Conservation (phyloP, 306 rosid species). For the Cucurbita argyrosperma region DNA sequence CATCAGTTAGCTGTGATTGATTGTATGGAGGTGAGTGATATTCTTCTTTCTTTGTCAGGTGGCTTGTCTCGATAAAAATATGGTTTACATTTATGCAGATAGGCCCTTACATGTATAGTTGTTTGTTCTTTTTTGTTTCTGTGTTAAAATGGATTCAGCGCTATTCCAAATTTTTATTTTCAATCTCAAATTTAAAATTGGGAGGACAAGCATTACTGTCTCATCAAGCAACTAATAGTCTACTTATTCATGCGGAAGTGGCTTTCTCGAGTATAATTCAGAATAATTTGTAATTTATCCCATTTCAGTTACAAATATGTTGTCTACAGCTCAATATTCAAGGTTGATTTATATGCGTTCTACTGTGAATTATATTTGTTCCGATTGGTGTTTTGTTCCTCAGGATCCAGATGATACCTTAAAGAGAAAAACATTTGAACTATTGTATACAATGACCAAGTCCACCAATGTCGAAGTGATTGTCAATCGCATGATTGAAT, state of each 20-base stretch:
- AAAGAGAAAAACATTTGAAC: constrained; percentile 86
- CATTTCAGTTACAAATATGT: neutral
- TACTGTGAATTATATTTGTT: neutral
- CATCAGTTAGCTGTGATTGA: constrained; percentile 97
- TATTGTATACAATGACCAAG: constrained; percentile 85
- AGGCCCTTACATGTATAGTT: neutral
- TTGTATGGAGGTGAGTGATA: constrained; percentile 75
- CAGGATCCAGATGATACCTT: constrained; percentile 98
- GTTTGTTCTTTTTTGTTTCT: neutral
- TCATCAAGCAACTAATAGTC: neutral
- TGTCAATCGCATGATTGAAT: constrained; percentile 90
- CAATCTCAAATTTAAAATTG: neutral
- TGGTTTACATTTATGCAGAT: neutral
- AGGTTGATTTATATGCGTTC: neutral
- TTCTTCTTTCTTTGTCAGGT: neutral
- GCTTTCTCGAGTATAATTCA: neutral
- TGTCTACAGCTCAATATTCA: neutral
- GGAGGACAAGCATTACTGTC: neutral
- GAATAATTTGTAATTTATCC: neutral
- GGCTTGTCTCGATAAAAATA: neutral
- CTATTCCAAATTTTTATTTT: neutral
- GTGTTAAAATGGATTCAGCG: neutral
- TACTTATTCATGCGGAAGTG: neutral
- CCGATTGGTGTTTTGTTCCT: constrained; percentile 10
- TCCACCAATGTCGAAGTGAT: constrained; percentile 98